Conservation (phyloP, 306 rosid species). For the Begonia loranthoides region DNA sequence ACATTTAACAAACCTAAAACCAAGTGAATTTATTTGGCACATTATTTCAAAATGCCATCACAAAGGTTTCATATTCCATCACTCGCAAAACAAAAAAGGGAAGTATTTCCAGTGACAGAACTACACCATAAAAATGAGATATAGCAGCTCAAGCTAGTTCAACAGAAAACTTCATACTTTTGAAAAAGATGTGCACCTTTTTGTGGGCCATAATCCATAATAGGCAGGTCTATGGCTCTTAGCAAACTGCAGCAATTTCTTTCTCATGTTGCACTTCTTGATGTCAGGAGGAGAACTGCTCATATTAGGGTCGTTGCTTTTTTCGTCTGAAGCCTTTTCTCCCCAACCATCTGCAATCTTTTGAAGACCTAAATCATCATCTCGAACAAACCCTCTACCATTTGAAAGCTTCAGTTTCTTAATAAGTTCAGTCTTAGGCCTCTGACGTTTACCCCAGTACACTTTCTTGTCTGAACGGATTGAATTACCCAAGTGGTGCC, state of each 20-base stretch:
- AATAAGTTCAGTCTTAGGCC: conserved; percentile 45
- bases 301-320: conserved; percentile 22
- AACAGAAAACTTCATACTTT: not conserved
- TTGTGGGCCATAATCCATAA: conserved; percentile 70
- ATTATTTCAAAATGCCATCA: too few relatives aligned
- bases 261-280: conserved; percentile 30
- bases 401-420: conserved; percentile 67
- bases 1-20: too few relatives aligned
- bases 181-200: conserved; percentile 39
- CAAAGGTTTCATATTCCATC: too few relatives aligned
- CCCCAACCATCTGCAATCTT: conserved; percentile 41
- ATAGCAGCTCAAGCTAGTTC: too few relatives aligned
- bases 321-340: conserved; percentile 25
- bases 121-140: too few relatives aligned
- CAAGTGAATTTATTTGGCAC: too few relatives aligned
- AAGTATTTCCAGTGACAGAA: too few relatives aligned
- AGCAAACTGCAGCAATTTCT: conserved; percentile 77
- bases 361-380: conserved; percentile 37
- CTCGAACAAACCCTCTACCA: conserved; percentile 31
- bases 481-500: conserved; percentile 45
- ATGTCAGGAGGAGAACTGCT: conserved; percentile 22
- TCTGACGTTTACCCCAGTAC: conserved; percentile 72
- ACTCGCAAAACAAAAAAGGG: too few relatives aligned
- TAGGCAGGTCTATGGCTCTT: conserved; percentile 85
- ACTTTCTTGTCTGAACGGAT: conserved; percentile 42